A percentile compares a stretch with the other conserved stretches of the same genome.
Evolutionary conservation across 73 alveolate genomes (phyloP).

Genomic region (Paramecium tetraurelia): DNA sequence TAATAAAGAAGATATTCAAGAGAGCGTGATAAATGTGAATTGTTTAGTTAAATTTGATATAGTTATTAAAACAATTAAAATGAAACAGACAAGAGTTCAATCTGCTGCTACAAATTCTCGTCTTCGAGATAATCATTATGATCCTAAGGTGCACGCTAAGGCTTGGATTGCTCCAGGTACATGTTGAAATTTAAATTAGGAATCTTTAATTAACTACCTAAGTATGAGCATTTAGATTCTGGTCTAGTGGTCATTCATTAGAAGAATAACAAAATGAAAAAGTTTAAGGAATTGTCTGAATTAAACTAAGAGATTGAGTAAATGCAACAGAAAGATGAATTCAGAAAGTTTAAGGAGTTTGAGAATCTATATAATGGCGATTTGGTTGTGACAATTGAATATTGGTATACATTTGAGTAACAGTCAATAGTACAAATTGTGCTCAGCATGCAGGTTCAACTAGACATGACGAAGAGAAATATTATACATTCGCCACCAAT

Average conservation of each 20-base stretch:
- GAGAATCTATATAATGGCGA: conserved; percentile 59
- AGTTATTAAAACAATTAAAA: not conserved
- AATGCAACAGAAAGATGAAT: not conserved
- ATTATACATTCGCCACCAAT: conserved; percentile 54
- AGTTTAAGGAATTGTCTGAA: not conserved
- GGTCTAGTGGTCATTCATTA: not conserved
- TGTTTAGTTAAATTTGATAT: not conserved
- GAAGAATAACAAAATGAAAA: not conserved
- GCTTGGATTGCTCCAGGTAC: conserved; percentile 52
- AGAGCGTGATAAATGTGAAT: not conserved
- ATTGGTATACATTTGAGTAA: conserved; percentile 41
- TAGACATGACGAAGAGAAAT: conserved; percentile 70
- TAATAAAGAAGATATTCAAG: not conserved
- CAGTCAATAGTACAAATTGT: conserved; percentile 59
- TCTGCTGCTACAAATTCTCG: conserved; percentile 38
- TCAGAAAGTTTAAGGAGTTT: conserved; percentile 54
- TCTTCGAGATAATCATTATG: conserved; percentile 18
- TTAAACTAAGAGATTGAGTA: conserved; percentile 1
- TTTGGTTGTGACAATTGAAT: conserved; percentile 56
- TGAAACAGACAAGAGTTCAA: conserved; percentile 39
- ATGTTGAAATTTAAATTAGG: not conserved
- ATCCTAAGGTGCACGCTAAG: conserved; percentile 1
- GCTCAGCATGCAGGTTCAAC: conserved; percentile 59
- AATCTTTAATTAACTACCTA: not conserved
- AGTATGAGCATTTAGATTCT: conserved; percentile 47